Evolutionary conservation across 2,329 filamentous ascomycete genomes (phyloP), one percentile per base, ranked within the genome.

Genomic region (Calonectria pseudoreteaudii): DNA sequence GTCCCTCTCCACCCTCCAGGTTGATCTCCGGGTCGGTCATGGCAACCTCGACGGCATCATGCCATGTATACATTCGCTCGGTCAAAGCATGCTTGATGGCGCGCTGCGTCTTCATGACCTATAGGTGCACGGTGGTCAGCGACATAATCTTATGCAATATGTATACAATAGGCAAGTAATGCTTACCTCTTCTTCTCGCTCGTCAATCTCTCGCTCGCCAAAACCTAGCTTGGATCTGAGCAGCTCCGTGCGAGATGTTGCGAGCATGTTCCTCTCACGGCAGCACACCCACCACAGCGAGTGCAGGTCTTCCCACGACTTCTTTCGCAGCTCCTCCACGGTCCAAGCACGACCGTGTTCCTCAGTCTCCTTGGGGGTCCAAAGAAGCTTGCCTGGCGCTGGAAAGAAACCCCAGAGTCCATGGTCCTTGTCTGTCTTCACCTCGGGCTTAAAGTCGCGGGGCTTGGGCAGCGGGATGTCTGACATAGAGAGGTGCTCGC

Each of bases 351-450:
- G 91, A 20, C 97, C 97, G 84, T 97, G 93, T 76, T 90, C 87
- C 65, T 88, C 83, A 70, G 94, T 92, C 78, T 96, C 92, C 44
- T 91, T 89, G 7, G 96, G 95, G 10, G 92, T 92, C 79, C 90
- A 89, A 80, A 98, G 84, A n/a, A 93, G 86, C 81, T 92, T 90
- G 76, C 91, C 91, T 76, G 93, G 90, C 75, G 89, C 89, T 80
- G 93, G 92, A 86, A 99, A 98, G 86, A 99, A 99, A 1, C 91
- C 93, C 94, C 94, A 98, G 14, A 99, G 92, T 36, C 95, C 96
- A 85, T 99, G 97, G 77, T 96, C 86, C 34, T 91, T 89, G 82
- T 95, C 93, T 52, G 89, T 90, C 75, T 90, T 83, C 38, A 93
- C 83, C 60, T 87, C 83, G 68, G 91, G 90, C 81, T 91, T 89